Evolutionary conservation across 768 basidiomycete genomes (phyloP).

Genomic region (Suillus placidus): DNA sequence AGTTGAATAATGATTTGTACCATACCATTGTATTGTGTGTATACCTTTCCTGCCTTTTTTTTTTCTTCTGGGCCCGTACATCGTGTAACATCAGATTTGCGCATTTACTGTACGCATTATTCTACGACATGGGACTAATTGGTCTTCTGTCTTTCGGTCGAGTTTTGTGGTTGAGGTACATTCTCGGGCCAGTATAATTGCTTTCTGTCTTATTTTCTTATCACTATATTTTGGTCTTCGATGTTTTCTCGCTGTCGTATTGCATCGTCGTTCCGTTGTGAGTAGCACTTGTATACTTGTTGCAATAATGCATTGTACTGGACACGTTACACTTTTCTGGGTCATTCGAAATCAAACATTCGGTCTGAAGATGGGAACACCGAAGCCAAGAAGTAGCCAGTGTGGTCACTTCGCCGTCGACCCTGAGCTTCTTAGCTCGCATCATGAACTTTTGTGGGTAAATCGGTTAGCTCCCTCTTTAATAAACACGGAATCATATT

Average conservation of each 20-base stretch:
- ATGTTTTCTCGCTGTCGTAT: slow-evolving; percentile 27
- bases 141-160: slow-evolving; percentile 26
- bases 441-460: not conserved
- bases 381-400: not conserved
- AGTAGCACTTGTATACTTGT: slow-evolving; percentile 31
- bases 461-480: not conserved
- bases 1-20: slow-evolving; percentile 29
- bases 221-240: slow-evolving; percentile 33
- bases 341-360: not conserved
- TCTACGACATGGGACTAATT: slow-evolving; percentile 38
- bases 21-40: slow-evolving; percentile 38
- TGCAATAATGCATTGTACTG: slow-evolving; percentile 12
- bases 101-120: slow-evolving; percentile 39
- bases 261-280: slow-evolving; percentile 32
- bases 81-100: slow-evolving; percentile 34
- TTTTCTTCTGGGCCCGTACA: slow-evolving; percentile 29
- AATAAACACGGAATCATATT: not conserved
- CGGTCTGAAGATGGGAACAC: not conserved
- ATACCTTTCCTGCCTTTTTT: slow-evolving; percentile 20
- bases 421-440: slow-evolving; percentile 12
- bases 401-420: slow-evolving; percentile 12
- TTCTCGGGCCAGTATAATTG: slow-evolving; percentile 37
- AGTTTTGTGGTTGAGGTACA: slow-evolving; percentile 30
- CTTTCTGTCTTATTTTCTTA: slow-evolving; percentile 30
- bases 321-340: not conserved